Evolutionary conservation across 768 basidiomycete genomes (phyloP).

Genomic region (Suillus clintonianus): DNA sequence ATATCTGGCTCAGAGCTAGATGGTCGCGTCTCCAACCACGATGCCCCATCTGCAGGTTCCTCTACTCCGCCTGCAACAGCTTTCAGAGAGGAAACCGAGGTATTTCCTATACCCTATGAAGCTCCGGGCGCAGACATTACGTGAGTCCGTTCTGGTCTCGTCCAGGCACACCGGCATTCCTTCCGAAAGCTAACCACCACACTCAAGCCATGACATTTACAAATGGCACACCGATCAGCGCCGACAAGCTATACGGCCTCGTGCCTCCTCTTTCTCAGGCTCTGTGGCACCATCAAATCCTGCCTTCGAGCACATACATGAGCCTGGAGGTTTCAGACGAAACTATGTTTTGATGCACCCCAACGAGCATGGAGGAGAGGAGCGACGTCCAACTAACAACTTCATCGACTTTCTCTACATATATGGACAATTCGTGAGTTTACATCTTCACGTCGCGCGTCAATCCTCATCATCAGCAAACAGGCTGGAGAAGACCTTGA

Average conservation of each 20-base stretch:
- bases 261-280: constrained; percentile 71
- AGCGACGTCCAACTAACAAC: constrained; percentile 69
- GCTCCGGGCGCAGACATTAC: constrained; percentile 90
- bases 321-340: constrained; percentile 92
- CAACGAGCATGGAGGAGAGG: constrained; percentile 62
- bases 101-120: constrained; percentile 88
- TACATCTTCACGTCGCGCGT: background rate
- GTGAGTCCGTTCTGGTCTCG: constrained; percentile 50
- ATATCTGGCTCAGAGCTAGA: constrained; percentile 26
- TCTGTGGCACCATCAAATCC: constrained; percentile 59
- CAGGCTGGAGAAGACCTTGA: constrained; percentile 92
- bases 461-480: constrained; percentile 9
- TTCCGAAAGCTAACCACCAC: constrained; percentile 14
- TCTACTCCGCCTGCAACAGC: constrained; percentile 27
- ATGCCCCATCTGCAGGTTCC: constrained; percentile 23
- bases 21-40: constrained; percentile 6
- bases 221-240: constrained; percentile 88
- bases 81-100: constrained; percentile 55
- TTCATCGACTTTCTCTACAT: constrained; percentile 94
- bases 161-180: constrained; percentile 2
- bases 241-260: constrained; percentile 58
- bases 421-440: constrained; percentile 93
- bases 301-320: constrained; percentile 89
- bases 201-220: constrained; percentile 83
- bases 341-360: constrained; percentile 81